Evolutionary conservation across 441 rosid species (phyloP).

Genomic region (Jatropha podagrica): DNA sequence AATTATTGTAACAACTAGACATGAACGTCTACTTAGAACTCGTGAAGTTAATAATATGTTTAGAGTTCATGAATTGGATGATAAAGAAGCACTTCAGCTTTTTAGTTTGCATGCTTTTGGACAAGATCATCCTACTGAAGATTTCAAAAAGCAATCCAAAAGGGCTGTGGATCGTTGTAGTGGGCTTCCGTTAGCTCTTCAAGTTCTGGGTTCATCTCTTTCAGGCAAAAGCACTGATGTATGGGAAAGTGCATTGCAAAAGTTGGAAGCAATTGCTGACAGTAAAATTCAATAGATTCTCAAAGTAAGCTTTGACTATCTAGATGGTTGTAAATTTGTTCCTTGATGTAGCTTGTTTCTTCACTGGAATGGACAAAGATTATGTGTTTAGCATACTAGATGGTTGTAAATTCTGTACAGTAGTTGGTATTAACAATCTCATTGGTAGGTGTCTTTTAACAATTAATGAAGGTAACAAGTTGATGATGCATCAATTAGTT

Average conservation of each 20-base stretch:
- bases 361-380: constrained; percentile 15
- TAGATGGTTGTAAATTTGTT: constrained; percentile 19
- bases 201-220: constrained; percentile 21
- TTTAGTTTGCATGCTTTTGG: constrained; percentile 19
- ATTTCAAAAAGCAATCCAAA: constrained; percentile 2
- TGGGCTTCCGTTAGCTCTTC: constrained; percentile 21
- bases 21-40: constrained; percentile 7
- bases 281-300: constrained; percentile 21
- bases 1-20: constrained; percentile 13
- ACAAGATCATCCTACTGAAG: constrained; percentile 1
- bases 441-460: constrained; percentile 21
- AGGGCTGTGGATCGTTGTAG: constrained; percentile 14
- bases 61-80: constrained; percentile 15
- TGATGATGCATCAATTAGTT: constrained; percentile 22
- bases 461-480: constrained; percentile 16
- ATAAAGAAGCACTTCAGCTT: constrained; percentile 8
- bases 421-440: constrained; percentile 22
- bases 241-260: constrained; percentile 17
- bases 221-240: constrained; percentile 10
- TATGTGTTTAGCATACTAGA: constrained; percentile 11
- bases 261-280: constrained; percentile 21
- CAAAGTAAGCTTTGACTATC: constrained; percentile 17
- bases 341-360: constrained; percentile 22
- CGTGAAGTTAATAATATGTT: constrained; percentile 7
- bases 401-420: constrained; percentile 21